phyloP scores from a whole-genome alignment of 495 filamentous ascomycete genomes.

The Hyphodiscus hymeniophilus region DNA sequence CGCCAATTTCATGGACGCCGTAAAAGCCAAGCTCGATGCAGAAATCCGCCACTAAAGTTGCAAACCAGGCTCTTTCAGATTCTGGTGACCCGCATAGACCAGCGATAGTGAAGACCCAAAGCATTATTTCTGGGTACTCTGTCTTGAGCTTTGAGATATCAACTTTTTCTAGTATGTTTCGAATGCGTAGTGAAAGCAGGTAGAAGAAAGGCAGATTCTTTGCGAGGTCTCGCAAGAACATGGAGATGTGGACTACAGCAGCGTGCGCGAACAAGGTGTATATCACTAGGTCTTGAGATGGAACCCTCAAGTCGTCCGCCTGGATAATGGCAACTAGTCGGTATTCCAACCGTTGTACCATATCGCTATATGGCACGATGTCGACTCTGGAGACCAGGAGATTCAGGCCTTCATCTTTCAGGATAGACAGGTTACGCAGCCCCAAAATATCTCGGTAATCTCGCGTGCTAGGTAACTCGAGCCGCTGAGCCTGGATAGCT shows the following conservation, averaged over 20 bases:
- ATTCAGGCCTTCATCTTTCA: not conserved
- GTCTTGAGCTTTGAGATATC: not conserved
- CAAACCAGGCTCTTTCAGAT: slow-evolving; percentile 3
- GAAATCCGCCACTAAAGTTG: not conserved
- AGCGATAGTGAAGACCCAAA: slow-evolving; percentile 6
- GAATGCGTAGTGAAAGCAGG: not conserved
- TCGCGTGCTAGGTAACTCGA: not conserved
- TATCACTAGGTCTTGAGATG: not conserved
- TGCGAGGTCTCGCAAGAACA: slow-evolving; percentile 9
- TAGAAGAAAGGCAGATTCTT: slow-evolving; percentile 1
- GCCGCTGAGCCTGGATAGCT: not conserved
- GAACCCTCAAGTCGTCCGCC: not conserved
- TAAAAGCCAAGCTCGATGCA: not conserved
- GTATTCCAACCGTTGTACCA: not conserved
- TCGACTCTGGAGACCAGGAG: not conserved
- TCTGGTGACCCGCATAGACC: not conserved
- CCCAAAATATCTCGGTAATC: not conserved
- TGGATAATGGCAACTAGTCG: not conserved
- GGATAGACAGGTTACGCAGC: not conserved
- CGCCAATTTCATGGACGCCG: not conserved
- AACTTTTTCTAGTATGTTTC: not conserved
- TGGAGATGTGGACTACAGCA: not conserved
- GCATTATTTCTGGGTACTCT: slow-evolving; percentile 7
- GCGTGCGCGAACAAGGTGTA: slow-evolving; percentile 4
- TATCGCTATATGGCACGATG: slow-evolving; percentile 1